Conservation (phyloP, 2,329 filamentous ascomycete genomes). For the Aureobasidium zeae region DNA sequence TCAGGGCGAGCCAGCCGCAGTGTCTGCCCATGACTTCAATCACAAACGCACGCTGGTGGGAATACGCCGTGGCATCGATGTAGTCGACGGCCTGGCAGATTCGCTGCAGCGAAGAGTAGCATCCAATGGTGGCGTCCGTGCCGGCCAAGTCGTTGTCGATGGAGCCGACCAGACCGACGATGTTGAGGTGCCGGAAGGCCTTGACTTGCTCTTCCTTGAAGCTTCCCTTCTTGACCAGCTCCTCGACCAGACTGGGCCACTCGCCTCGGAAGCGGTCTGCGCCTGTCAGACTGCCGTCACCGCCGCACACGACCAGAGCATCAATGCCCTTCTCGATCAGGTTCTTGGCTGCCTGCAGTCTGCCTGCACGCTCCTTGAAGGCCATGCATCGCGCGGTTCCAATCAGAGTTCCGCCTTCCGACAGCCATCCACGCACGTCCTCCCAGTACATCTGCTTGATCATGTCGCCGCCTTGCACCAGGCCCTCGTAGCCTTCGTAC, state of each 20-base stretch:
- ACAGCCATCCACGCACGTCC: slow-evolving; percentile 88
- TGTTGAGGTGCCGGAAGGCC: slow-evolving; percentile 81
- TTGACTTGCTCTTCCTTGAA: slow-evolving; percentile 61
- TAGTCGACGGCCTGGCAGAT: slow-evolving; percentile 96
- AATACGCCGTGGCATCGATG: slow-evolving; percentile 89
- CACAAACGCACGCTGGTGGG: slow-evolving; percentile 92
- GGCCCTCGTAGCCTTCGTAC: slow-evolving; percentile 92
- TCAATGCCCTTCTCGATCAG: slow-evolving; percentile 89
- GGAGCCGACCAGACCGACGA: slow-evolving; percentile 89
- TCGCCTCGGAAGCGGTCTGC: slow-evolving; percentile 88
- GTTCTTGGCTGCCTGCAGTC: slow-evolving; percentile 82
- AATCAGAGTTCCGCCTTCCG: slow-evolving; percentile 89
- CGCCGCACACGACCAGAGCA: slow-evolving; percentile 91
- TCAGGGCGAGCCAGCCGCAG: slow-evolving; percentile 94
- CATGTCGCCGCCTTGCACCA: slow-evolving; percentile 79
- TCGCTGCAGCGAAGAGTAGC: slow-evolving; percentile 83
- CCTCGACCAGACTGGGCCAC: slow-evolving; percentile 79
- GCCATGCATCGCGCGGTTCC: slow-evolving; percentile 88
- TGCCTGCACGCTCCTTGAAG: slow-evolving; percentile 81
- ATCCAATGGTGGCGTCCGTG: slow-evolving; percentile 94
- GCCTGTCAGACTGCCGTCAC: slow-evolving; percentile 91
- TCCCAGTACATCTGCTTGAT: slow-evolving; percentile 86
- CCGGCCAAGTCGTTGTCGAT: slow-evolving; percentile 96
- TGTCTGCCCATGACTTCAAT: slow-evolving; percentile 98
- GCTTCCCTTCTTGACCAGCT: slow-evolving; percentile 67